Evolutionary conservation across 73 alveolate species (phyloP).

Genomic region (Paramecium pentaurelia): DNA sequence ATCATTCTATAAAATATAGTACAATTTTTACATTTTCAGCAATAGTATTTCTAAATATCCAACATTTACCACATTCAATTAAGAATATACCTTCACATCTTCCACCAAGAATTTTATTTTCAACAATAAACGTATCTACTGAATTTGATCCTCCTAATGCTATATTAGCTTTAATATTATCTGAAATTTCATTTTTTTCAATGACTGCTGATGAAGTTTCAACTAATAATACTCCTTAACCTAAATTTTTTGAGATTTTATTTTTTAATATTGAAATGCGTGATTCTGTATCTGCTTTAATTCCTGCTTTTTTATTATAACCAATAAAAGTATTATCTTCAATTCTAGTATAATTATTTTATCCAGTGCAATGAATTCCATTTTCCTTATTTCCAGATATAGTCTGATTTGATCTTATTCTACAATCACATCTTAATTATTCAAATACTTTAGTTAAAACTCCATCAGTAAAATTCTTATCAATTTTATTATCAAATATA

Average conservation of each 20-base stretch:
- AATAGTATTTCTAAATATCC: conserved; percentile 84
- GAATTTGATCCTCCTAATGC: conserved; percentile 96
- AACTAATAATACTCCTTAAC: conserved; percentile 88
- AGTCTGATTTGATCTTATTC: conserved; percentile 61
- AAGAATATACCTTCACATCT: conserved; percentile 94
- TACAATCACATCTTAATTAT: conserved; percentile 71
- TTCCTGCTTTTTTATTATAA: conserved; percentile 89
- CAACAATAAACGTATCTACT: conserved; percentile 78
- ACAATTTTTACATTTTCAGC: conserved; percentile 71
- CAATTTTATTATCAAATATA: conserved; percentile 68
- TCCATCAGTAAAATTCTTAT: conserved; percentile 71
- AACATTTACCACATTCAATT: conserved; percentile 83
- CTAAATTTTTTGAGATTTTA: conserved; percentile 79
- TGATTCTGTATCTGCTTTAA: conserved; percentile 84
- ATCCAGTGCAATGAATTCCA: conserved; percentile 90
- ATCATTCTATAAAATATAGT: not conserved
- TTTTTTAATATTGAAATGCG: conserved; percentile 77
- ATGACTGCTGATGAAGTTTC: conserved; percentile 91
- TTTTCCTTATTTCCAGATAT: conserved; percentile 84
- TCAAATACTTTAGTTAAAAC: conserved; percentile 67
- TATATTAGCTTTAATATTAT: conserved; percentile 92
- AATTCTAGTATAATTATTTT: conserved; percentile 77
- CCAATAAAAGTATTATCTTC: conserved; percentile 75
- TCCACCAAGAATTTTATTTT: conserved; percentile 83
- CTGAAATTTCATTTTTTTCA: conserved; percentile 84